phyloP scores from a whole-genome alignment of 2,329 filamentous ascomycete species.

The Fusarium protoensiforme region DNA sequence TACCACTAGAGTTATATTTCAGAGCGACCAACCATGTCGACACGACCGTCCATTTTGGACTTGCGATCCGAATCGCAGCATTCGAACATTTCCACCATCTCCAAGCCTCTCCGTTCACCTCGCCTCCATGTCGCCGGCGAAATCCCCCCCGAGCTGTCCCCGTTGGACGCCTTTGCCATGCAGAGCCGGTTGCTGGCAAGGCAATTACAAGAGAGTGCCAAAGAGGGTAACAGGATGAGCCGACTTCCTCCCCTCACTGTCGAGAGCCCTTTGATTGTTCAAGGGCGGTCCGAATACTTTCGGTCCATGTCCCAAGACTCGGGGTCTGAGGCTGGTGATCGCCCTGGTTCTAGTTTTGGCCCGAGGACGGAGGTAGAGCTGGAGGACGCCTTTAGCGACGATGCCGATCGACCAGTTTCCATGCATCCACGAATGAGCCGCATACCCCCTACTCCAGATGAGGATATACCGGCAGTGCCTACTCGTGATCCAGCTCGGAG shows the following conservation, averaged over 20 bases:
- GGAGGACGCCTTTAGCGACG: conserved; percentile 63
- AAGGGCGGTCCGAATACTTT: conserved; percentile 83
- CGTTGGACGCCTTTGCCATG: conserved; percentile 92
- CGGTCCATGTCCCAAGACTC: conserved; percentile 77
- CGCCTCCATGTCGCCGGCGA: conserved; percentile 82
- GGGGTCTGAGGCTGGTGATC: conserved; percentile 55
- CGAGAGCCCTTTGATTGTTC: conserved; percentile 80
- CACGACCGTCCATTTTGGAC: conserved; percentile 69
- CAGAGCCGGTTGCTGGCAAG: conserved; percentile 89
- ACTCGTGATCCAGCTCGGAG: conserved; percentile 55
- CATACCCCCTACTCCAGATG: conserved; percentile 63
- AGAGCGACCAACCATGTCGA: conserved; percentile 57
- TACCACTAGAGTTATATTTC: conserved; percentile 17
- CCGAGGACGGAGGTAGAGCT: conserved; percentile 67
- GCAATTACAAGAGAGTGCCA: conserved; percentile 83
- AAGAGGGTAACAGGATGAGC: conserved; percentile 82
- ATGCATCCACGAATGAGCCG: conserved; percentile 81
- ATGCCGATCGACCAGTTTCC: conserved; percentile 71
- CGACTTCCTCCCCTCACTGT: conserved; percentile 85
- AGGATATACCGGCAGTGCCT: conserved; percentile 58
- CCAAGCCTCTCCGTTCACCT: conserved; percentile 74
- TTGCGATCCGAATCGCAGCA: conserved; percentile 67
- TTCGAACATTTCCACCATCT: conserved; percentile 56
- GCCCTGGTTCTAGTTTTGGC: conserved; percentile 51
- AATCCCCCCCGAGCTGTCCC: conserved; percentile 88